phyloP scores from a whole-genome alignment of 192 early-diverging fungal species.

The Coemansia sp. region DNA sequence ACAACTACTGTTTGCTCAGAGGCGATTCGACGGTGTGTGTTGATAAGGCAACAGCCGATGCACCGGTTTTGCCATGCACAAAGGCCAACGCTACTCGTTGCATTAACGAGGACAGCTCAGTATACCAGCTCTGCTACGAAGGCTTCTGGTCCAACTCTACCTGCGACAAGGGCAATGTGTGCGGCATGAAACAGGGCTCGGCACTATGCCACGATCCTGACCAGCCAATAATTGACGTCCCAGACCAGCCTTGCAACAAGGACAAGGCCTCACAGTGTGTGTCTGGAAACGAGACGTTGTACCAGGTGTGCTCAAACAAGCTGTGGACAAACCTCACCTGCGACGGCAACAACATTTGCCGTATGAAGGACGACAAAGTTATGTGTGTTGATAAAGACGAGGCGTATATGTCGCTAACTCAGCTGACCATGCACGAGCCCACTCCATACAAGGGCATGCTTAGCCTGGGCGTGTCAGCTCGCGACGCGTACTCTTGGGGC shows the following conservation, averaged over 20 bases:
- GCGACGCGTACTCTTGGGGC: conserved; percentile 14
- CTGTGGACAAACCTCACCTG: conserved; percentile 47
- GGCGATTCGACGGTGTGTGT: conserved; percentile 19
- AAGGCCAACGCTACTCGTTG: conserved; percentile 28
- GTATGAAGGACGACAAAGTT: conserved; percentile 17
- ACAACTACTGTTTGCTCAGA: conserved; percentile 25
- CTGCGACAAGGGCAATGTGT: conserved; percentile 33
- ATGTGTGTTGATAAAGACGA: conserved; percentile 33
- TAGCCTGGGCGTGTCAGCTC: conserved; percentile 3
- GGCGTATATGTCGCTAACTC: conserved; percentile 2
- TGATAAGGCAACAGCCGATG: conserved; percentile 31
- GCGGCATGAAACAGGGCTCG: conserved; percentile 29
- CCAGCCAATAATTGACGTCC: conserved; percentile 28
- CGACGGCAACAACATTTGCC: conserved; percentile 29
- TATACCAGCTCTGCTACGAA: conserved; percentile 31
- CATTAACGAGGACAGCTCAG: conserved; percentile 8
- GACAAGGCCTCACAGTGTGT: conserved; percentile 26
- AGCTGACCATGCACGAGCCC: conserved; percentile 5
- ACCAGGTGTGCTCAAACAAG: conserved; percentile 37
- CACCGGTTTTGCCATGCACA: conserved; percentile 21
- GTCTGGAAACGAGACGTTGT: conserved; percentile 18
- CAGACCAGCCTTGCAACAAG: conserved; percentile 34
- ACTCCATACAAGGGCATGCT: conserved; percentile 10
- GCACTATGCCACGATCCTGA: conserved; percentile 42
- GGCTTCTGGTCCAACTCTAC: conserved; percentile 35